Conservation (phyloP, 2,329 filamentous ascomycete genomes). For the Fusarium papillatum region DNA sequence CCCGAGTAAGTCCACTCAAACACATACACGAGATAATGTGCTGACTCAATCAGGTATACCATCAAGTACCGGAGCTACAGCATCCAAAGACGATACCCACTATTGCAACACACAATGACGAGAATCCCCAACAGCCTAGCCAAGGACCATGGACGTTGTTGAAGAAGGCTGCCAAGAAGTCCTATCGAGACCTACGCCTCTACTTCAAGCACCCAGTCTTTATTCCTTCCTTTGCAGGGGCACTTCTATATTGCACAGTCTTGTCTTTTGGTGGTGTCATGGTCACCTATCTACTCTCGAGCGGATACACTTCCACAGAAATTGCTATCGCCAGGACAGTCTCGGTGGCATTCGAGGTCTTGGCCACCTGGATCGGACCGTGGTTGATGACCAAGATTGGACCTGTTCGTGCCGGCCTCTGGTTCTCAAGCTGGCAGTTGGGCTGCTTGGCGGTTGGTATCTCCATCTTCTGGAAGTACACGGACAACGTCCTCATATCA, state of each 20-base stretch:
- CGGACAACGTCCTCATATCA: conserved; percentile 49
- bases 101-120: background rate
- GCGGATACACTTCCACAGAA: conserved; percentile 63
- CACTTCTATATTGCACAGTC: conserved; percentile 74
- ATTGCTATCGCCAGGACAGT: conserved; percentile 67
- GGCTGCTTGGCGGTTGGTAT: conserved; percentile 62
- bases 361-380: conserved; percentile 72
- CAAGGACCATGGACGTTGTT: conserved; percentile 1
- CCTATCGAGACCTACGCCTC: conserved; percentile 40
- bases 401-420: conserved; percentile 75
- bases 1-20: conserved; percentile 16
- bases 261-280: conserved; percentile 72
- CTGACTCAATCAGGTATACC: conserved; percentile 40
- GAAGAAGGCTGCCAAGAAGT: conserved; percentile 22
- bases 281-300: conserved; percentile 72
- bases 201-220: conserved; percentile 70
- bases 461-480: conserved; percentile 54
- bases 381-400: conserved; percentile 68
- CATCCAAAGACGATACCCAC: conserved; percentile 29
- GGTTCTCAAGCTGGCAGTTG: conserved; percentile 80
- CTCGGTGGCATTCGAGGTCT: conserved; percentile 68
- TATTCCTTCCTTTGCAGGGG: conserved; percentile 70
- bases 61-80: conserved; percentile 44
- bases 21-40: too few species aligned
- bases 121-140: background rate